Conservation (phyloP, 1,284 basidiomycete genomes). For the Salmacisia buchloeana region DNA sequence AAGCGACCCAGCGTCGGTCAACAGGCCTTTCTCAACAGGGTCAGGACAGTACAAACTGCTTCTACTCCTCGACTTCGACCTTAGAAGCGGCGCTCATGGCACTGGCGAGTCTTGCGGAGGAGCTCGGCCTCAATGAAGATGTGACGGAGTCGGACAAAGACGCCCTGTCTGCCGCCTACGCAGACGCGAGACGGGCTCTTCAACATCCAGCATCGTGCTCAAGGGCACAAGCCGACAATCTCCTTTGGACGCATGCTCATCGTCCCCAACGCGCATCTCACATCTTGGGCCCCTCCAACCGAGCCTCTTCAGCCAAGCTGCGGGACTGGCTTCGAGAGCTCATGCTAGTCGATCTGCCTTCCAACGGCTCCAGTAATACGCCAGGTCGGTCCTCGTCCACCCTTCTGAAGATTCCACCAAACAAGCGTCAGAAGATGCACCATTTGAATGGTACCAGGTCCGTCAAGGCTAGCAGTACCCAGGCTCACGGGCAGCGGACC, state of each 20-base stretch:
- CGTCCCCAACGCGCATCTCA: neutral
- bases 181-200: neutral
- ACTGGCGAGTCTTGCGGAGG: neutral
- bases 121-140: neutral
- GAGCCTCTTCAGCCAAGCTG: slow-evolving; percentile 13
- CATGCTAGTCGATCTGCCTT: neutral
- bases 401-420: slow-evolving; percentile 15
- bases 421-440: slow-evolving; percentile 12
- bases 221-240: neutral
- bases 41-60: neutral
- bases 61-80: neutral
- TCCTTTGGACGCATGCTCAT: slow-evolving; percentile 4
- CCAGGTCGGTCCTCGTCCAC: neutral
- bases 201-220: no score
- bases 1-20: no score
- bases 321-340: slow-evolving; percentile 33
- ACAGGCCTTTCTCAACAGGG: no score
- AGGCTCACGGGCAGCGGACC: slow-evolving; percentile 7
- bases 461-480: slow-evolving; percentile 8
- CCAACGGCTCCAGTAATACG: no score
- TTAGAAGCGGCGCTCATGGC: neutral
- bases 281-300: neutral
- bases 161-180: neutral
- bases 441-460: slow-evolving; percentile 11
- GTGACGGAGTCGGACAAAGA: neutral